Evolutionary conservation across 192 early-diverging fungal species (phyloP), one percentile per base, ranked within the genome.

Genomic region (Backusella australiensis): DNA sequence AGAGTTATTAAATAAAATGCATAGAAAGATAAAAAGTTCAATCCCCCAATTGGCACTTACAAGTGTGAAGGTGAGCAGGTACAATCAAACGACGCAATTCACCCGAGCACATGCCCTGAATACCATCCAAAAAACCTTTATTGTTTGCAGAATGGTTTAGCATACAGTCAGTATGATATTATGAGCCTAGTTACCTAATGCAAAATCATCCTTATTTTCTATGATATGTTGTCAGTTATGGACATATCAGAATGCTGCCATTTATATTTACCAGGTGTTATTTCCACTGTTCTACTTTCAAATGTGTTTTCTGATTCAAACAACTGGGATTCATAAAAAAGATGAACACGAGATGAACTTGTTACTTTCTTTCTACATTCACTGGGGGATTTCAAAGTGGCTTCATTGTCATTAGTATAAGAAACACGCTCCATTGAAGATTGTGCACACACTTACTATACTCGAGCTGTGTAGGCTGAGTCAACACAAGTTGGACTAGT

Each of bases 51-150:
- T 29, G 26, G 26, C 12, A 41, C 56, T 42, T 63, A 75, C 35
- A 29, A 17, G 32, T 75, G 67, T 56, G 34, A 32, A 78, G 73
- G 0, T 69, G n/a, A 14, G 66, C 34, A 41, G 77, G 77, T 7
- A 78, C 56, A 32, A 70, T 46, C 23, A 78, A 36, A 7, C 72
- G 77, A 15, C 77, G 77, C 4, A 74, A 15, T 73, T 78, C 77
- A 44, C 77, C 77, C 4, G 53, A 34, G 35, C 77, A 78, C 77
- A 78, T 78, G 29, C 68, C 73, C 34, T 78, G 39, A 44, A 78
- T 74, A 41, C 77, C 77, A 39, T 74, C 34, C n/a, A 74, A 73
- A 14, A 78, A 44, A 15, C 77, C 77, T 78, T 49, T 49, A 6
- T 49, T 49, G 46, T 49, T 32, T 6, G 15, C 4, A 44, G 15